Conservation (phyloP, 257 asterid genomes). For the Penstemon eatonii region DNA sequence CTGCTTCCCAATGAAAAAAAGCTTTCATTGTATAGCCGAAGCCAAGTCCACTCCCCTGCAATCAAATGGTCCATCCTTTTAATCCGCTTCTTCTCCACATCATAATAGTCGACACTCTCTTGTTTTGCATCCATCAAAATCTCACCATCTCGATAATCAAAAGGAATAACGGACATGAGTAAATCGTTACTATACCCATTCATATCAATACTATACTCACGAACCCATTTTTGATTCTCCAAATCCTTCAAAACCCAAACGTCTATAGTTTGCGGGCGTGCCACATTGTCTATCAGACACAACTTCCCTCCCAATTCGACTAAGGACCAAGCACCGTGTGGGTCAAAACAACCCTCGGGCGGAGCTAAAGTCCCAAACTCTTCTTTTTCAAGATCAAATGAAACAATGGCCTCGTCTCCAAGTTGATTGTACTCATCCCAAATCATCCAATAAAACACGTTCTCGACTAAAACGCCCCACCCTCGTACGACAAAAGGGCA, state of each 20-base stretch:
- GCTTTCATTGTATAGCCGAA: slow-evolving; percentile 49
- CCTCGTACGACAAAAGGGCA: slow-evolving; percentile 53
- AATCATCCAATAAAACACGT: slow-evolving; percentile 59
- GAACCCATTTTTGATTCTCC: slow-evolving; percentile 44
- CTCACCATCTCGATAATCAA: slow-evolving; percentile 47
- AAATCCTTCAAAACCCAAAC: slow-evolving; percentile 55
- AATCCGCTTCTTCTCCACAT: slow-evolving; percentile 47
- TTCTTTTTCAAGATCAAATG: slow-evolving; percentile 47
- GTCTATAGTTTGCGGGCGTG: slow-evolving; percentile 39
- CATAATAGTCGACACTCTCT: slow-evolving; percentile 52
- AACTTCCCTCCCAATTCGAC: slow-evolving; percentile 52
- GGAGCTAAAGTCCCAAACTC: slow-evolving; percentile 51
- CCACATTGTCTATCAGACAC: slow-evolving; percentile 46
- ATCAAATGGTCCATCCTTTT: slow-evolving; percentile 54
- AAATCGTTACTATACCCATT: slow-evolving; percentile 34
- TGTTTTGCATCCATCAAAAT: slow-evolving; percentile 51
- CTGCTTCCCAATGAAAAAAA: slow-evolving; percentile 46
- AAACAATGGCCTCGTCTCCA: slow-evolving; percentile 47
- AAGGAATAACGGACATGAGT: slow-evolving; percentile 35
- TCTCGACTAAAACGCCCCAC: slow-evolving; percentile 57
- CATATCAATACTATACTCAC: slow-evolving; percentile 44
- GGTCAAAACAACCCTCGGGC: slow-evolving; percentile 53
- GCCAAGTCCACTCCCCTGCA: slow-evolving; percentile 57
- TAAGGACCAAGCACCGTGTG: slow-evolving; percentile 46
- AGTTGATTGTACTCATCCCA: slow-evolving; percentile 51